Conservation (phyloP, 345 rosid species). For the Salix dunnii region DNA sequence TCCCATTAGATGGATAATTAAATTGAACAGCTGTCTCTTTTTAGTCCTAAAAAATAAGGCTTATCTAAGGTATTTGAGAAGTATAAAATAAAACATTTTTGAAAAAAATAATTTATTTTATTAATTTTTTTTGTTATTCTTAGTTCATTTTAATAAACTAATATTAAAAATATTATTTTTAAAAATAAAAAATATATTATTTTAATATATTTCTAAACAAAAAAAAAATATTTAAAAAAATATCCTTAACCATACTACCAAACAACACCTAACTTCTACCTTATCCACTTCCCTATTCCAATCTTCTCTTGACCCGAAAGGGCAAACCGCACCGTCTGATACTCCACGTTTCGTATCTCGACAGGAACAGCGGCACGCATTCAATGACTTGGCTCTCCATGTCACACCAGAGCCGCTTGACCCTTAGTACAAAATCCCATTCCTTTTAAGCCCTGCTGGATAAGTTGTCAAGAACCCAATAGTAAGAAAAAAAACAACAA, state of each 20-base stretch:
- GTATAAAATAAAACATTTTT: no score
- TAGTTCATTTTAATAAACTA: no score
- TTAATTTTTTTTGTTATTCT: no score
- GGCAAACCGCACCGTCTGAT: neutral
- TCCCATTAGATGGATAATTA: neutral
- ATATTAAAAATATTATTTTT: no score
- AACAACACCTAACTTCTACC: no score
- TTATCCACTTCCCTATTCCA: neutral
- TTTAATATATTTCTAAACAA: no score
- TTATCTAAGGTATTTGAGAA: no score
- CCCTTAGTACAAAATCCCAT: neutral
- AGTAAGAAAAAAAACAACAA: neutral
- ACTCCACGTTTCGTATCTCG: neutral
- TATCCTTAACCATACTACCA: neutral
- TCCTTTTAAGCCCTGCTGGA: neutral
- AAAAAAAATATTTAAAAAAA: no score
- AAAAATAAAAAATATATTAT: no score
- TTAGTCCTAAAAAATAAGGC: no score
- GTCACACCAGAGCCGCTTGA: neutral
- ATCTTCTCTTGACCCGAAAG: neutral
- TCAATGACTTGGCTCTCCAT: neutral
- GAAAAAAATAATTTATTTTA: no score
- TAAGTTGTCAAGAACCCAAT: neutral
- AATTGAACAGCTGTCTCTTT: neutral
- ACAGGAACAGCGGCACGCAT: neutral